Percentiles rank a stretch among this genome's conserved stretches.
Conservation (phyloP, 257 asterid genomes). For the Prunella vulgaris region DNA sequence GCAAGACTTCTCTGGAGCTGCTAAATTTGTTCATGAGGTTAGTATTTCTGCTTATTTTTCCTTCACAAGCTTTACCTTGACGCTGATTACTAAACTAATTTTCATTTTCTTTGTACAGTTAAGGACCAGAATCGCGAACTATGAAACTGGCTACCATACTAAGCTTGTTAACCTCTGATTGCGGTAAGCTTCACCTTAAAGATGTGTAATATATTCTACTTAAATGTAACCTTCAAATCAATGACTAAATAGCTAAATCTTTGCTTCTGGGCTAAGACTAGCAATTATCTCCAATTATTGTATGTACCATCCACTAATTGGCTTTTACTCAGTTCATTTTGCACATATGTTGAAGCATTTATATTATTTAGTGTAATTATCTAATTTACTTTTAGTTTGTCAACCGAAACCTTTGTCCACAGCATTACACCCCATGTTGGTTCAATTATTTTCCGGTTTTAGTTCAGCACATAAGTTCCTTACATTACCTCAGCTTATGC, state of each 20-base stretch:
- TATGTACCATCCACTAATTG: not conserved
- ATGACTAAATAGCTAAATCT: not conserved
- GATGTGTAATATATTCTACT: conserved; percentile 2
- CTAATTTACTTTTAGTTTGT: conserved; percentile 8
- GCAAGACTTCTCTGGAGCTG: conserved; percentile 49
- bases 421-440: not conserved
- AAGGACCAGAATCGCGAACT: conserved; percentile 27
- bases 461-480: not conserved
- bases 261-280: conserved; percentile 1
- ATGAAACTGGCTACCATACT: conserved; percentile 18
- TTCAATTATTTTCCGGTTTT: not conserved
- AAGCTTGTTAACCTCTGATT: conserved; percentile 19
- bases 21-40: conserved; percentile 45
- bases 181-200: conserved; percentile 1
- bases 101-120: conserved; percentile 32
- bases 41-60: not conserved
- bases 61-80: not conserved
- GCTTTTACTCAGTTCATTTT: conserved; percentile 3
- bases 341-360: conserved; percentile 1
- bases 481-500: not conserved
- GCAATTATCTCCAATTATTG: not conserved
- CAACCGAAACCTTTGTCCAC: not conserved
- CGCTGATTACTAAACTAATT: not conserved
- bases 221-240: conserved; percentile 1
- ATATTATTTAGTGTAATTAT: not conserved